A percentile compares a stretch with the other conserved stretches of the same genome.
Conservation (phyloP, 2,329 filamentous ascomycete species). For the Anisogramma anomala region DNA sequence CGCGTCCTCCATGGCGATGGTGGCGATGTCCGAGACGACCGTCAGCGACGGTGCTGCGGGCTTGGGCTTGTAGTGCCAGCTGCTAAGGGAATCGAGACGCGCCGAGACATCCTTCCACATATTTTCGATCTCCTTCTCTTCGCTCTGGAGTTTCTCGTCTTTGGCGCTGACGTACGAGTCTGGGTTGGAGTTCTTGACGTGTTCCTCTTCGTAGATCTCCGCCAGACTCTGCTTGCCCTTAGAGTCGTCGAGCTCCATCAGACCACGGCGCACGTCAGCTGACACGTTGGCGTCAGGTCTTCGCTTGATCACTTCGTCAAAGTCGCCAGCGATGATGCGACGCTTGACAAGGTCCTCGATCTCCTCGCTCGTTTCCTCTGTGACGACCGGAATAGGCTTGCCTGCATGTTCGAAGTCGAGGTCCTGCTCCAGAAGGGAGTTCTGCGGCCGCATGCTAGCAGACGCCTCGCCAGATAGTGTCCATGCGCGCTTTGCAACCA, state of each 20-base stretch:
- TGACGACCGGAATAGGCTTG: constrained; percentile 90
- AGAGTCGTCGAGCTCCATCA: constrained; percentile 72
- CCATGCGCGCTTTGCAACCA: constrained; percentile 86
- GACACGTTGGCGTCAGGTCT: constrained; percentile 62
- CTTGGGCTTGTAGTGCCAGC: constrained; percentile 92
- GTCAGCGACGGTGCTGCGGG: constrained; percentile 69
- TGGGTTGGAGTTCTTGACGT: constrained; percentile 66
- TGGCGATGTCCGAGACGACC: constrained; percentile 82
- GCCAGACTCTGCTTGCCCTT: constrained; percentile 82
- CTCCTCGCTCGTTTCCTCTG: constrained; percentile 76
- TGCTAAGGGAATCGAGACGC: constrained; percentile 79
- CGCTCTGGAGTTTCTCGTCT: constrained; percentile 69
- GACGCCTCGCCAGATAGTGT: constrained; percentile 78
- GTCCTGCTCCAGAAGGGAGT: constrained; percentile 88
- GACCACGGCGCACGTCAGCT: constrained; percentile 52
- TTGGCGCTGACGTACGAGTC: constrained; percentile 67
- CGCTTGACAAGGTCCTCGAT: constrained; percentile 93
- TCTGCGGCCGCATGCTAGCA: constrained; percentile 69
- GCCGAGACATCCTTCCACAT: constrained; percentile 73
- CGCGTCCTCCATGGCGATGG: constrained; percentile 88
- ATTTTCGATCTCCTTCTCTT: constrained; percentile 70
- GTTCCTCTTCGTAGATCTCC: constrained; percentile 89
- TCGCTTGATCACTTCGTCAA: constrained; percentile 79
- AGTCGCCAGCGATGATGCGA: constrained; percentile 78
- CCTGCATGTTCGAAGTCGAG: constrained; percentile 91